phyloP scores from a whole-genome alignment of 2,329 filamentous ascomycete species.

The Elsinoe ampelina region DNA sequence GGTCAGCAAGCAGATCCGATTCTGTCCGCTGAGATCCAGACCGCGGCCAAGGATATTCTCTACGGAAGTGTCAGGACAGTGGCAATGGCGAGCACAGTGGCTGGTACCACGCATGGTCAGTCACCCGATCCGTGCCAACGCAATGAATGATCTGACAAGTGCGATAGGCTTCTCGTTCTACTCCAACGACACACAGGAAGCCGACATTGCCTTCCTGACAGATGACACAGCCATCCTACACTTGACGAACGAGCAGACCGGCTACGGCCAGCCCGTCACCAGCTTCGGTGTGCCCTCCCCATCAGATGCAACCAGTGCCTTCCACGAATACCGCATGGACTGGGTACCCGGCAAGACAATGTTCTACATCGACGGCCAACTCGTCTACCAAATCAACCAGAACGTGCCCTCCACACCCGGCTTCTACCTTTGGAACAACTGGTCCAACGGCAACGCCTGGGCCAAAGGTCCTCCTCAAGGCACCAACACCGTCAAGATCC shows the following conservation, averaged over 20 bases:
- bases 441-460: constrained; percentile 65
- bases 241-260: constrained; percentile 54
- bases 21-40: constrained; percentile 50
- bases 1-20: constrained; percentile 14
- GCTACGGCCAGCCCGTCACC: constrained; percentile 46
- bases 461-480: constrained; percentile 57
- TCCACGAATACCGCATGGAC: constrained; percentile 76
- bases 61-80: constrained; percentile 61
- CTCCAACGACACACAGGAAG: constrained; percentile 68
- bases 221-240: constrained; percentile 10
- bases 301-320: constrained; percentile 53
- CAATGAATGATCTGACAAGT: not conserved
- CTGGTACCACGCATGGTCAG: constrained; percentile 56
- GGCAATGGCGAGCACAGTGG: constrained; percentile 52
- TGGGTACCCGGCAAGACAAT: constrained; percentile 53
- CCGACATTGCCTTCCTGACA: constrained; percentile 55
- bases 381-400: constrained; percentile 46
- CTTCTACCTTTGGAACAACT: constrained; percentile 61
- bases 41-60: constrained; percentile 51
- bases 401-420: constrained; percentile 48
- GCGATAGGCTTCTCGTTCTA: constrained; percentile 63
- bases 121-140: not conserved
- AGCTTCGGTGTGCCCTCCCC: constrained; percentile 56
- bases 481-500: constrained; percentile 56
- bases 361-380: constrained; percentile 58